phyloP scores from a whole-genome alignment of 805 yeast species.

The Starmerella scarabaei region DNA sequence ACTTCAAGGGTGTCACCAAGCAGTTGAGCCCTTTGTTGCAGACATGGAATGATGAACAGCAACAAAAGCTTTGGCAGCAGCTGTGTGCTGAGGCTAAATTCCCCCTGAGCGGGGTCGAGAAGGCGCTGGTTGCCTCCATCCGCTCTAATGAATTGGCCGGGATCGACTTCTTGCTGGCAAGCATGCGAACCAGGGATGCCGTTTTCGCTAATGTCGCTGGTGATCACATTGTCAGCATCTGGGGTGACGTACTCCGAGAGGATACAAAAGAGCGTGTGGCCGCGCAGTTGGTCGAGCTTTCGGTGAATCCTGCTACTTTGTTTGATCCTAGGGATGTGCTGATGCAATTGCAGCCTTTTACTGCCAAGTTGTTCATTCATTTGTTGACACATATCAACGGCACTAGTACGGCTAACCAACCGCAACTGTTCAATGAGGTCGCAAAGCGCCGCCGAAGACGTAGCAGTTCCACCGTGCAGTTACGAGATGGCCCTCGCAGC shows the following conservation, averaged over 20 bases:
- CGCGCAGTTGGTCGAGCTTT: conserved; percentile 46
- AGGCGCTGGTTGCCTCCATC: conserved; percentile 43
- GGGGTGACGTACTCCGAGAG: conserved; percentile 37
- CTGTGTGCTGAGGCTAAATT: conserved; percentile 22
- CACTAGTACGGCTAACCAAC: conserved; percentile 23
- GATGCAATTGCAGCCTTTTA: conserved; percentile 41
- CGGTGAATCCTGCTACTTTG: conserved; percentile 28
- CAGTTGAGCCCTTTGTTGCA: conserved; percentile 34
- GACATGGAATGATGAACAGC: conserved; percentile 30
- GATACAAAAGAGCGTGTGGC: conserved; percentile 48
- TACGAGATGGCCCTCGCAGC: conserved; percentile 30
- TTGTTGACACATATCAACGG: conserved; percentile 36
- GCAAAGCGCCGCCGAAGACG: conserved; percentile 56
- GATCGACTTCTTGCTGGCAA: conserved; percentile 43
- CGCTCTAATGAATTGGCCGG: conserved; percentile 52
- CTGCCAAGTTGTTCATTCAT: conserved; percentile 44
- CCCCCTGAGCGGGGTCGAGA: conserved; percentile 44
- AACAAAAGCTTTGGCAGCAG: conserved; percentile 12
- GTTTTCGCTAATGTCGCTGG: conserved; percentile 34
- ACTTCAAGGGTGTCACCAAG: conserved; percentile 29
- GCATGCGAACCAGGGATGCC: conserved; percentile 31
- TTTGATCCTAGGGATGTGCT: conserved; percentile 37
- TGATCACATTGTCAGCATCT: conserved; percentile 41
- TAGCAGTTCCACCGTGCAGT: conserved; percentile 57
- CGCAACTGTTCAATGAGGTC: conserved; percentile 16